Evolutionary conservation across 2,329 filamentous ascomycete genomes (phyloP).

Genomic region (Diaporthe vexans): DNA sequence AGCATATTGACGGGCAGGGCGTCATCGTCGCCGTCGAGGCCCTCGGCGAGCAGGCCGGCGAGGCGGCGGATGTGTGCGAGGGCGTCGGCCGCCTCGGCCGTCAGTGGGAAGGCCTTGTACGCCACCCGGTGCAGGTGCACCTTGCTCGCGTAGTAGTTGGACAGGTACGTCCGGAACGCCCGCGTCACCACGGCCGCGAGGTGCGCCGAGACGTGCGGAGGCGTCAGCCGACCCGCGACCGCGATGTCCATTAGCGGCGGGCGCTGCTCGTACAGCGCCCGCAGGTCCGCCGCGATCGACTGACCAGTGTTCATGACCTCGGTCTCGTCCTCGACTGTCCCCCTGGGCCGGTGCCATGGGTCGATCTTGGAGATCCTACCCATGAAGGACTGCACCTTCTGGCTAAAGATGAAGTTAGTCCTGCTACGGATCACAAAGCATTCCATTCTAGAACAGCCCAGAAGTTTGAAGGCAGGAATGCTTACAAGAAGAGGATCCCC

Average conservation of each 20-base stretch:
- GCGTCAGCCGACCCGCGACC: slow-evolving; percentile 63
- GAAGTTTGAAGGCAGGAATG: too few species aligned
- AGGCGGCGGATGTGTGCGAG: slow-evolving; percentile 64
- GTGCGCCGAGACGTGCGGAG: slow-evolving; percentile 62
- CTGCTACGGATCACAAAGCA: too few species aligned
- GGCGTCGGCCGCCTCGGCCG: slow-evolving; percentile 62
- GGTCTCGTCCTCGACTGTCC: slow-evolving; percentile 70
- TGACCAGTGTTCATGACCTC: slow-evolving; percentile 69
- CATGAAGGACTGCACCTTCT: slow-evolving; percentile 70
- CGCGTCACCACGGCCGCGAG: slow-evolving; percentile 65
- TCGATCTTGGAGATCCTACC: slow-evolving; percentile 70
- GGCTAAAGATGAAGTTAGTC: slow-evolving; percentile 43
- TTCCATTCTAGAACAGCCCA: too few species aligned
- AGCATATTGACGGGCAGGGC: slow-evolving; percentile 68
- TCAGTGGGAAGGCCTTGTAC: slow-evolving; percentile 66
- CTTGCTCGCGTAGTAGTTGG: slow-evolving; percentile 69
- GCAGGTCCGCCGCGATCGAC: slow-evolving; percentile 64
- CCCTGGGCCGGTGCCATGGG: slow-evolving; percentile 67
- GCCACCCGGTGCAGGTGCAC: slow-evolving; percentile 70
- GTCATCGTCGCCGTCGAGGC: slow-evolving; percentile 54
- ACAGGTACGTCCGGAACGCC: slow-evolving; percentile 68
- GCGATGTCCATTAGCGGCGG: slow-evolving; percentile 70
- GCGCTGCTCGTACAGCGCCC: slow-evolving; percentile 63
- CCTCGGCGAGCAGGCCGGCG: slow-evolving; percentile 60
- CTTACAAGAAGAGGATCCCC: slow-evolving; percentile 64